Evolutionary conservation across 306 rosid species (phyloP).

Genomic region (Begonia masoniana): DNA sequence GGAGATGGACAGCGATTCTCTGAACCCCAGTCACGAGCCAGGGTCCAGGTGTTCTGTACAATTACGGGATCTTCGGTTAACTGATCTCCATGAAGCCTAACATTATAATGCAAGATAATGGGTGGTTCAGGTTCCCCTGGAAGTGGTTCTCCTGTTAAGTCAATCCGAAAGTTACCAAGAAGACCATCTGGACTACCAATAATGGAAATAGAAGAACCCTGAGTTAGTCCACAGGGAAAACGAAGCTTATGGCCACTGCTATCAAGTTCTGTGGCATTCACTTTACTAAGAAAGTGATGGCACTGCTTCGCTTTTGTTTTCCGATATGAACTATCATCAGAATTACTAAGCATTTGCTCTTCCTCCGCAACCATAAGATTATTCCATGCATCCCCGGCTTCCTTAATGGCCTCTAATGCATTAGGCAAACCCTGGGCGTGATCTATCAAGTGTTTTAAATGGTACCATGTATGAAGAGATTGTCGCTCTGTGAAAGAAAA

Average conservation of each 20-base stretch:
- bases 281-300: slow-evolving; percentile 75
- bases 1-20: slow-evolving; percentile 98
- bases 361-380: slow-evolving; percentile 52
- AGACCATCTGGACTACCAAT: slow-evolving; percentile 86
- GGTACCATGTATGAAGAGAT: slow-evolving; percentile 72
- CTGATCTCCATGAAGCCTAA: slow-evolving; percentile 91
- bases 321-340: slow-evolving; percentile 45
- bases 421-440: slow-evolving; percentile 73
- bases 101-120: slow-evolving; percentile 85
- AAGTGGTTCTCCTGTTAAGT: slow-evolving; percentile 81
- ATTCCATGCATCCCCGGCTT: slow-evolving; percentile 82
- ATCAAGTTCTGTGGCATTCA: slow-evolving; percentile 54
- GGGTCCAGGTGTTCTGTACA: slow-evolving; percentile 94
- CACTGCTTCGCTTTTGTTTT: slow-evolving; percentile 78
- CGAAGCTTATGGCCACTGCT: slow-evolving; percentile 43
- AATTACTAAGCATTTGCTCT: slow-evolving; percentile 37
- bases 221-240: slow-evolving; percentile 92
- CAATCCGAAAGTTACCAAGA: slow-evolving; percentile 77
- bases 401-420: slow-evolving; percentile 85
- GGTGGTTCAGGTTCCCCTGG: slow-evolving; percentile 99
- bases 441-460: slow-evolving; percentile 53
- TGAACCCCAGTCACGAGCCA: slow-evolving; percentile 90
- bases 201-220: slow-evolving; percentile 84
- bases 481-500: slow-evolving; percentile 47
- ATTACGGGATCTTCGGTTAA: slow-evolving; percentile 91